These are phyloP conservation scores for Anisogramma anomala DNA, from an alignment of 2,329 filamentous ascomycete genomes.

Conservation along the genomic window DNA sequence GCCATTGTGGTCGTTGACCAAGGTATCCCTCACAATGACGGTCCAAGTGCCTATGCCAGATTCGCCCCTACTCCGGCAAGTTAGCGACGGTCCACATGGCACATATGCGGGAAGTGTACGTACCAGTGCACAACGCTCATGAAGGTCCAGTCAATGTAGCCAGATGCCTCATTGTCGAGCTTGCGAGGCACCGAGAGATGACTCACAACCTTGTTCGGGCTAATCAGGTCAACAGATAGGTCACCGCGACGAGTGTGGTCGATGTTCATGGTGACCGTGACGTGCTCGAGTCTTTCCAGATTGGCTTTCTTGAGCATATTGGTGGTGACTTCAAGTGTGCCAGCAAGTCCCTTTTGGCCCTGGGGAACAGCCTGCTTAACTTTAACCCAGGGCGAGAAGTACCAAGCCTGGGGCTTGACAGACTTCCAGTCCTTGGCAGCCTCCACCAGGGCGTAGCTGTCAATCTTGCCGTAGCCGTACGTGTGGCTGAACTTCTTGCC, in stretches of 20 bases:
- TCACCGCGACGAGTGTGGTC: constrained; percentile 80
- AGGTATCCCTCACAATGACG: constrained; percentile 74
- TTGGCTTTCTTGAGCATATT: constrained; percentile 76
- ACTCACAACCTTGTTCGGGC: constrained; percentile 69
- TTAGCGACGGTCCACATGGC: constrained; percentile 20
- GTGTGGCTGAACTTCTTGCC: constrained; percentile 88
- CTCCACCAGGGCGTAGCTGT: constrained; percentile 76
- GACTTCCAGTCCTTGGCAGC: constrained; percentile 73
- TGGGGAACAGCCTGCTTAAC: constrained; percentile 79
- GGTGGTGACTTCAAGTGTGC: constrained; percentile 68
- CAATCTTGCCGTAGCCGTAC: constrained; percentile 91
- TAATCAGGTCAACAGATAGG: constrained; percentile 81
- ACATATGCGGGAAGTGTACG: constrained; percentile 23
- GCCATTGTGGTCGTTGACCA: constrained; percentile 64
- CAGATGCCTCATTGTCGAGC: constrained; percentile 51
- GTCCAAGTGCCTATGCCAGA: constrained; percentile 81
- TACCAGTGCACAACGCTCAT: constrained; percentile 97
- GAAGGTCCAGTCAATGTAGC: constrained; percentile 95
- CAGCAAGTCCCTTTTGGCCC: constrained; percentile 66
- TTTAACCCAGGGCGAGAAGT: constrained; percentile 84
- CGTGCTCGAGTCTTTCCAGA: constrained; percentile 77
- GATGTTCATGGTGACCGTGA: constrained; percentile 96
- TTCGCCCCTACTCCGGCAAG: constrained; percentile 56
- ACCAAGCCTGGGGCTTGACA: constrained; percentile 95
- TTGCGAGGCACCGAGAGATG: constrained; percentile 68